Evolutionary conservation across 805 yeast species (phyloP), one percentile per base, ranked within the genome.

Genomic region (Candida railenensis): DNA sequence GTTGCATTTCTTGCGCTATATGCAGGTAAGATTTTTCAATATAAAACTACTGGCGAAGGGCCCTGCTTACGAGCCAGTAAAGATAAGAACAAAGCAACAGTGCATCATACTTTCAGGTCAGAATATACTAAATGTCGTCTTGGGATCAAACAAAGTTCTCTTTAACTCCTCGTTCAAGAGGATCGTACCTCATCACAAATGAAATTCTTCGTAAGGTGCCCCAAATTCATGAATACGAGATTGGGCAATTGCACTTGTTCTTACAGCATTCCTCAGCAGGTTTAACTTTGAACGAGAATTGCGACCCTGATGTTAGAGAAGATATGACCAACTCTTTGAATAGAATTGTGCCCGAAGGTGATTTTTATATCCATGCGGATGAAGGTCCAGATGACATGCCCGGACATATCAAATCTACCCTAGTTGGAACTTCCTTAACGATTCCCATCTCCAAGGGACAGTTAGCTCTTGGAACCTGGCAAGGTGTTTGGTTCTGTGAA

Each of bases 321-420:
- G 95, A 87, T 57, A 76, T 88, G 87, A 73, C 76, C 8, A 73
- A 76, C 20, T 78, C 86, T 1, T 63, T 88, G 53, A 85, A 82
- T 55, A 67, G 78, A 43, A 68, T 87, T 47, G 87, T 80, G 2
- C 95, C 95, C 0, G 92, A 87, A 56, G 77, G 73, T 4, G 69
- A 70, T 44, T 60, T 65, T 33, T 85, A 83, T 54, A 56, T 75
- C 40, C 91, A 83, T 60, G 79, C 76, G 12, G 92, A 85, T 45
- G 95, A 87, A 63, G 95, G 89, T 0, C 76, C 87, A 2, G 95
- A 88, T 59, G 95, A 87, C 60, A 84, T 87, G 90, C 88, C 92
- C 1, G 87, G 91, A 0, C 95, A 87, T 62, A 82, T 83, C 43
- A 83, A 86, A 58, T 74, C 86, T 16, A 44, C 48, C 53, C 63